These are phyloP conservation scores for Colletotrichum godetiae DNA, from an alignment of 2,329 filamentous ascomycete genomes.

Conservation along the genomic window DNA sequence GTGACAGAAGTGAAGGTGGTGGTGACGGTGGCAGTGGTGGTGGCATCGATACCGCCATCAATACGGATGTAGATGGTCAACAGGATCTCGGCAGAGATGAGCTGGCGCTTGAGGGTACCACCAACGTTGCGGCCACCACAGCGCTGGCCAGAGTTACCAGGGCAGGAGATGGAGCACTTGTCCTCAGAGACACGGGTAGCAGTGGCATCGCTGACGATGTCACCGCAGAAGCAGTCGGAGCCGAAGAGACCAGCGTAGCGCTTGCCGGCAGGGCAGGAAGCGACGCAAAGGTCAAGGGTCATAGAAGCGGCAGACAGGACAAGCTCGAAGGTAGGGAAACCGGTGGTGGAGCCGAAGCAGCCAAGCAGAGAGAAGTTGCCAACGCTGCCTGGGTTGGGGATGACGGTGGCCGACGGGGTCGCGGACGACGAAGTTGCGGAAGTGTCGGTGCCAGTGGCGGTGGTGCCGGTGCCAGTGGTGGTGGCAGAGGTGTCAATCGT, in stretches of 20 bases:
- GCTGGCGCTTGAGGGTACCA: conserved; percentile 14
- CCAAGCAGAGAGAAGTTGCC: conserved; percentile 41
- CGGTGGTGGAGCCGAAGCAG: conserved; percentile 41
- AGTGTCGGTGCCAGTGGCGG: neutral
- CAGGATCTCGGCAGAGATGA: conserved; percentile 12
- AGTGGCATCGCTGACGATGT: conserved; percentile 32
- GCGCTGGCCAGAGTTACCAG: conserved; percentile 50
- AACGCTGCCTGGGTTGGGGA: conserved; percentile 28
- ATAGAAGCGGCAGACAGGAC: conserved; percentile 33
- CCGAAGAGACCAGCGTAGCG: conserved; percentile 24
- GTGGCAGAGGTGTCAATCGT: neutral
- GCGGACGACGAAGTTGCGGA: neutral
- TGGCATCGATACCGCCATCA: neutral
- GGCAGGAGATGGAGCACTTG: conserved; percentile 52
- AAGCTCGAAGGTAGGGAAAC: conserved; percentile 42
- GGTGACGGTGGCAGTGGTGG: conserved; percentile 9
- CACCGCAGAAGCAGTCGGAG: conserved; percentile 40
- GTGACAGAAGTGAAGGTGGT: conserved; percentile 6
- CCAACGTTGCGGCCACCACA: conserved; percentile 52
- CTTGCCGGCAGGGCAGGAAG: conserved; percentile 37
- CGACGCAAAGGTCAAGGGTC: conserved; percentile 41
- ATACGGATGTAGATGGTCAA: conserved; percentile 28
- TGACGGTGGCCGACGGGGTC: neutral
- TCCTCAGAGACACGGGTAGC: conserved; percentile 18
- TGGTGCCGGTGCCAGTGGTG: neutral